Conservation (phyloP, 169 alveolate genomes). For the Theileria luwenshuni region DNA sequence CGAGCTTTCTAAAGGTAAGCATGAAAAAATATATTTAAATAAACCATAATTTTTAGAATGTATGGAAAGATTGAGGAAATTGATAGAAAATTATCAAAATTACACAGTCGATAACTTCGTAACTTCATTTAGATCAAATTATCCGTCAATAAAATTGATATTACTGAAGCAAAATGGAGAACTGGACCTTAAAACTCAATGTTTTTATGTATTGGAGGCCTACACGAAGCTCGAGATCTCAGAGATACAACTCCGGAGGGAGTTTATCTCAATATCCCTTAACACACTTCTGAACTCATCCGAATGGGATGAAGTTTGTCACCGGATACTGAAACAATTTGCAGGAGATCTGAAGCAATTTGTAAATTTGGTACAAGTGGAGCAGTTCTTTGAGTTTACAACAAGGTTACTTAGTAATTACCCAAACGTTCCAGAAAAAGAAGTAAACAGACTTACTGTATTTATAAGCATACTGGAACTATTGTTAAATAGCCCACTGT, state of each 20-base stretch:
- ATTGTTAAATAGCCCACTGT: slow-evolving; percentile 8
- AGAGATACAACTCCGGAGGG: slow-evolving; percentile 13
- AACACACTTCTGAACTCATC: slow-evolving; percentile 12
- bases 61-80: slow-evolving; percentile 11
- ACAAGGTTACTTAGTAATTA: slow-evolving; percentile 10
- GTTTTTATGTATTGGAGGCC: slow-evolving; percentile 16
- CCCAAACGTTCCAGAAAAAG: slow-evolving; percentile 31
- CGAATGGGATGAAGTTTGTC: slow-evolving; percentile 13
- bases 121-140: slow-evolving; percentile 10
- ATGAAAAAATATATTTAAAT: neutral
- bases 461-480: slow-evolving; percentile 26
- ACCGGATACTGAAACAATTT: slow-evolving; percentile 5
- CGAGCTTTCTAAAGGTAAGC: slow-evolving; percentile 20
- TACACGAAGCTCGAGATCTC: slow-evolving; percentile 18
- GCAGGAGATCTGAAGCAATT: slow-evolving; percentile 15
- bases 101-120: slow-evolving; percentile 19
- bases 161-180: slow-evolving; percentile 7
- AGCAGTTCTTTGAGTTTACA: slow-evolving; percentile 24
- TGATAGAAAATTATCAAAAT: slow-evolving; percentile 7
- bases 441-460: slow-evolving; percentile 4
- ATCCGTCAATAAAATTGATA: neutral
- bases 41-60: slow-evolving; percentile 10
- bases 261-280: slow-evolving; percentile 15
- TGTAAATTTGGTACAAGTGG: slow-evolving; percentile 22
- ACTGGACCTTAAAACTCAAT: slow-evolving; percentile 13